Base-by-base conservation (phyloP, 768 basidiomycete species). In the Kwoniella newhampshirensis region DNA sequence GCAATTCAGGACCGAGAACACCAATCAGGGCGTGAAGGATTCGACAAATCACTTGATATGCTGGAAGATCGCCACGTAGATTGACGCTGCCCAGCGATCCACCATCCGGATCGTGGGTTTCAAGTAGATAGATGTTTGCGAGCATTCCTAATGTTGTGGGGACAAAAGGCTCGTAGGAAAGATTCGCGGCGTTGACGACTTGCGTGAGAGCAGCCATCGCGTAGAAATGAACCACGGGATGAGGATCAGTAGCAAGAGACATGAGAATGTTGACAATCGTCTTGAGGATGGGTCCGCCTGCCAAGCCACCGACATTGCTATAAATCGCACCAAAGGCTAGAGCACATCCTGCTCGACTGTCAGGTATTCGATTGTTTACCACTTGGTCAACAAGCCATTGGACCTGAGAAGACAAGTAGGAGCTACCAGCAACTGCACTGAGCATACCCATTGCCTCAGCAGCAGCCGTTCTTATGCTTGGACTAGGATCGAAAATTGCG, bases 211-310 rank as follows among this genome's bases (percentile, higher is more conserved):
- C 88, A 45, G 83, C 85, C 60, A 97, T 79, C 2, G 94, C 87
- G 86, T 88, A 93, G 70, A 87, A 96, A 75, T 98, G 94, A 5
- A 97, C 96, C 28, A 91, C 82, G 0, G 96, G 94, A 73, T 98
- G 96, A 0, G 94, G 92, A 74, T 99, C 96, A 59, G 89, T 92
- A 75, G 87, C 86, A 18, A 99, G 83, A 0, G 93, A 94, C 85
- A 94, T 89, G 35, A 97, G 81, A 42, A 98, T 86, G 70, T 96
- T 92, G 60, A 94, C 88, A 0, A 93, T 91, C 0, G 93, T 96
- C 77, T 97, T 98, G 58, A 98, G 81, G 15, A 97, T 81, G 0
- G 96, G 90, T 0, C 91, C 91, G 6, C 92, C 94, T 11, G 89
- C 90, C n/a, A 98, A 81, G 37, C 91, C 89, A 7, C 96, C 96